These are phyloP conservation scores for Fusarium circinatum DNA, from an alignment of 2,329 filamentous ascomycete genomes.

Conservation along the genomic window DNA sequence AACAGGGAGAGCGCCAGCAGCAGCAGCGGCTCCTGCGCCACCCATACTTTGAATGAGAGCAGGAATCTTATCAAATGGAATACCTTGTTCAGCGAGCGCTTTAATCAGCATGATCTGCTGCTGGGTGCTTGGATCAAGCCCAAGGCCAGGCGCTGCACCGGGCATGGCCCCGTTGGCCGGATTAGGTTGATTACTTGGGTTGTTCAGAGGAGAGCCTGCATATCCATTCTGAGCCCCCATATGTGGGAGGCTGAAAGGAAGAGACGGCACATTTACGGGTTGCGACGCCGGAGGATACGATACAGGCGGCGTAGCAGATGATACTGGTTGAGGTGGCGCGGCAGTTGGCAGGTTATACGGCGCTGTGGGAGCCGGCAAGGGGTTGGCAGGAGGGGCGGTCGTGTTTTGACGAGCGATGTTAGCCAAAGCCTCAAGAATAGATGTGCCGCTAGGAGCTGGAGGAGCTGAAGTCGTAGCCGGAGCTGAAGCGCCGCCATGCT, in stretches of 20 bases:
- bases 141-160: constrained; percentile 47
- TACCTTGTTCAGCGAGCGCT: constrained; percentile 77
- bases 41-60: constrained; percentile 64
- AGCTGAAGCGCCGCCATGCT: constrained; percentile 44
- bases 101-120: constrained; percentile 81
- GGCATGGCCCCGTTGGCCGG: constrained; percentile 48
- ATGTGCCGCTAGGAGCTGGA: constrained; percentile 59
- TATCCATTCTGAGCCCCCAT: constrained; percentile 51
- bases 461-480: constrained; percentile 40
- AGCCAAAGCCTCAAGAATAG: constrained; percentile 81
- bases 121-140: constrained; percentile 67
- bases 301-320: constrained; percentile 45
- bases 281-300: constrained; percentile 59
- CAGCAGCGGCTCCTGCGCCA: constrained; percentile 47
- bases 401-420: constrained; percentile 83
- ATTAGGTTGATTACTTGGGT: constrained; percentile 45
- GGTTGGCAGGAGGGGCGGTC: constrained; percentile 56
- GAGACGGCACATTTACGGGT: constrained; percentile 68
- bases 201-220: constrained; percentile 41
- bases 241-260: constrained; percentile 53
- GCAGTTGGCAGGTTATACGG: constrained; percentile 53
- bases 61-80: constrained; percentile 81
- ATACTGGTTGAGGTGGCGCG: constrained; percentile 47
- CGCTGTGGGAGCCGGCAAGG: constrained; percentile 55
- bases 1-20: constrained; percentile 46